These are phyloP conservation scores for Coprinopsis strossmayeri DNA, from an alignment of 768 basidiomycete genomes.

Conservation along the genomic window DNA sequence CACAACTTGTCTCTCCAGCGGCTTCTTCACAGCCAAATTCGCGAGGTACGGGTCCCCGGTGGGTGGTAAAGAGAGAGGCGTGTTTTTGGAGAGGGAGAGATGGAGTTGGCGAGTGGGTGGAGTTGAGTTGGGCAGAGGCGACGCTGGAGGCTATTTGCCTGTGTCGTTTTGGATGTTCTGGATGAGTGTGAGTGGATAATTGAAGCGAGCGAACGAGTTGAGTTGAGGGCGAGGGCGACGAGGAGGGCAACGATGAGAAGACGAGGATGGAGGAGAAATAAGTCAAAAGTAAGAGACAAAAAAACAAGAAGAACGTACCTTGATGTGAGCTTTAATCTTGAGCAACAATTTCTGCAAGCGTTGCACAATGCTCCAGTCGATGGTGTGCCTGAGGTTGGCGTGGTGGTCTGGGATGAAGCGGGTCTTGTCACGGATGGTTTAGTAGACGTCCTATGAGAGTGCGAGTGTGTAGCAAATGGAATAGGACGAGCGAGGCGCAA, in stretches of 20 bases:
- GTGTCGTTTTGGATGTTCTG: slow-evolving; percentile 95
- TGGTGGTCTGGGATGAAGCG: slow-evolving; percentile 93
- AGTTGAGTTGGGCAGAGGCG: slow-evolving; percentile 89
- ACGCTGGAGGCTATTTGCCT: slow-evolving; percentile 85
- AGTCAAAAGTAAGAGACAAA: too few relatives aligned
- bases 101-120: slow-evolving; percentile 76
- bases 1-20: slow-evolving; percentile 87
- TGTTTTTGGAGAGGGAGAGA: slow-evolving; percentile 92
- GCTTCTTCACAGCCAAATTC: slow-evolving; percentile 66
- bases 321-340: slow-evolving; percentile 98
- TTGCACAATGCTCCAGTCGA: slow-evolving; percentile 96
- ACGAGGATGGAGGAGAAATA: too few relatives aligned
- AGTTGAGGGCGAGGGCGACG: too few relatives aligned
- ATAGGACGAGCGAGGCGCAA: too few relatives aligned
- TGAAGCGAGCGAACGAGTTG: background rate
- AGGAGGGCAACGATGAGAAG: too few relatives aligned
- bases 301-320: too few relatives aligned
- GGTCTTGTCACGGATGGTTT: slow-evolving; percentile 88
- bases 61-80: slow-evolving; percentile 76
- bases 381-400: slow-evolving; percentile 90
- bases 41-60: slow-evolving; percentile 77
- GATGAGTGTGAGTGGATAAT: background rate
- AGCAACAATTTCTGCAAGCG: slow-evolving; percentile 91
- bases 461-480: too few relatives aligned
- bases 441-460: slow-evolving; percentile 97